Conservation (phyloP, 345 rosid species). For the Geranium rotundifolium region DNA sequence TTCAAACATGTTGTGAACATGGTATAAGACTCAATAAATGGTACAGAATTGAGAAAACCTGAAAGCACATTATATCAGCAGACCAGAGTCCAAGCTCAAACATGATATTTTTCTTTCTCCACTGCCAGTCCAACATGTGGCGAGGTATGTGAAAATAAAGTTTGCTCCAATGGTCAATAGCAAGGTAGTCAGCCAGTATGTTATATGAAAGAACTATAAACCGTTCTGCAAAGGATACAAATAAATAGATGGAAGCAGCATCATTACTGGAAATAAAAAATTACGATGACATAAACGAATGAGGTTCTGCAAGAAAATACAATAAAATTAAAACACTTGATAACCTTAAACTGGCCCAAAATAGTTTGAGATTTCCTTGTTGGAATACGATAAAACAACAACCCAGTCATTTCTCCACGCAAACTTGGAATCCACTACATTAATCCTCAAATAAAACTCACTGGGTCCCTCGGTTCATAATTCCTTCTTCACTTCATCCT, state of each 20-base stretch:
- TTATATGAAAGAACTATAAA: slow-evolving; percentile 76
- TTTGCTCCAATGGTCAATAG: slow-evolving; percentile 52
- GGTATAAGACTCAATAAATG: not conserved
- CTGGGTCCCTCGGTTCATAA: too few species aligned
- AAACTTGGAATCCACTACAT: too few species aligned
- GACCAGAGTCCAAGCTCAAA: slow-evolving; percentile 90
- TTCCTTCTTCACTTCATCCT: too few species aligned
- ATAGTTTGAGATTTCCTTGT: too few species aligned
- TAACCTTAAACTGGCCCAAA: too few species aligned
- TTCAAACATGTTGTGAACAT: too few species aligned
- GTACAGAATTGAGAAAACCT: slow-evolving; percentile 30
- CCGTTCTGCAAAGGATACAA: slow-evolving; percentile 42
- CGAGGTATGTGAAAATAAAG: slow-evolving; percentile 81
- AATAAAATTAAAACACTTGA: too few species aligned
- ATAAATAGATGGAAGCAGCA: slow-evolving; percentile 6
- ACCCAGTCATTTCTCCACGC: too few species aligned
- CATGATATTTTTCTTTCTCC: slow-evolving; percentile 61
- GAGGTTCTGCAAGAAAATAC: not conserved
- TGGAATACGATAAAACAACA: too few species aligned
- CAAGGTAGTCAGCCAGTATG: slow-evolving; percentile 88
- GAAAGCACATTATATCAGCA: slow-evolving; percentile 91
- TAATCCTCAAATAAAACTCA: too few species aligned
- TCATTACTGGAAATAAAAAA: not conserved
- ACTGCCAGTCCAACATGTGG: slow-evolving; percentile 65
- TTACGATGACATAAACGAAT: not conserved